These are phyloP conservation scores for Endoconidiophora laricicola DNA, from an alignment of 2,329 filamentous ascomycete species.

Conservation along the genomic window DNA sequence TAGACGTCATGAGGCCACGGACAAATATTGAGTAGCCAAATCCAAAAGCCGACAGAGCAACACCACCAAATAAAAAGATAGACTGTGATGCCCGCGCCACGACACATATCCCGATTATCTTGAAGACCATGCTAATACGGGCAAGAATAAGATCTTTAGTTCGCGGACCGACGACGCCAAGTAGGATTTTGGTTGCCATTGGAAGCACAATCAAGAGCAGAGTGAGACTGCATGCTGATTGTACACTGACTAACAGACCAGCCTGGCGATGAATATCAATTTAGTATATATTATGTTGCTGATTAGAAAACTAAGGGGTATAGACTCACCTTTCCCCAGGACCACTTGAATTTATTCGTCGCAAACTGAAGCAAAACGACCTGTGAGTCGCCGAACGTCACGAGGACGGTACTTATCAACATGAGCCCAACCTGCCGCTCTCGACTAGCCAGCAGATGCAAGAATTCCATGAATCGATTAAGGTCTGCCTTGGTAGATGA, in stretches of 20 bases:
- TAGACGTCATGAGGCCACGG: conserved; percentile 14
- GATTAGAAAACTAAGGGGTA: neutral
- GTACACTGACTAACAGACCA: conserved; percentile 8
- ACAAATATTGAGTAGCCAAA: conserved; percentile 13
- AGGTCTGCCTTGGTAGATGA: conserved; percentile 4
- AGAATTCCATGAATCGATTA: conserved; percentile 5
- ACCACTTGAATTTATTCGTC: conserved; percentile 17
- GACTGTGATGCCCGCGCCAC: conserved; percentile 8
- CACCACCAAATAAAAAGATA: conserved; percentile 8
- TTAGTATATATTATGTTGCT: neutral
- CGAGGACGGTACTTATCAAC: conserved; percentile 10
- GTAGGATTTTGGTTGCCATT: conserved; percentile 3
- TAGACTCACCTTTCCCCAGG: conserved; percentile 11
- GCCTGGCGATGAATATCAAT: neutral
- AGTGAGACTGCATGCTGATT: conserved; percentile 10
- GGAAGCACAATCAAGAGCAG: conserved; percentile 9
- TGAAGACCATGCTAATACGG: conserved; percentile 14
- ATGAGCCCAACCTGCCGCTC: conserved; percentile 10
- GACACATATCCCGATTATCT: conserved; percentile 12
- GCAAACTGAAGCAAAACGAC: conserved; percentile 17
- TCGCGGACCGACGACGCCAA: conserved; percentile 1
- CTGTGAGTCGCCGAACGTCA: conserved; percentile 11
- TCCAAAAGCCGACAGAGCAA: conserved; percentile 10
- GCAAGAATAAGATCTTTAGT: conserved; percentile 13
- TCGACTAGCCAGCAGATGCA: conserved; percentile 5